Evolutionary conservation across 179 eudicot genomes (phyloP), one percentile per base, ranked within the genome.

Genomic region (Spergularia azorica): DNA sequence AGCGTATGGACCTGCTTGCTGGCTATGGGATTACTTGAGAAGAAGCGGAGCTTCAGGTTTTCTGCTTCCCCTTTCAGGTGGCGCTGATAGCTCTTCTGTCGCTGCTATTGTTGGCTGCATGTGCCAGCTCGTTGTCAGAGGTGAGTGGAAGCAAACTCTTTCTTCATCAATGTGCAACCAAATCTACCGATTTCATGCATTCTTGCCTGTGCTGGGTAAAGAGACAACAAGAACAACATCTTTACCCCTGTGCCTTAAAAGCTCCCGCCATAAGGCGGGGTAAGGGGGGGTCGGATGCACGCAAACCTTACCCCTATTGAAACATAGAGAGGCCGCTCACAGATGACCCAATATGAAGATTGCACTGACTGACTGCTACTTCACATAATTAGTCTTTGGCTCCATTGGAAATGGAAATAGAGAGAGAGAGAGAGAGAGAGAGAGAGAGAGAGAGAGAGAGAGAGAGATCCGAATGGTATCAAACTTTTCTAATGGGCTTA

Each of bases 31-130:
- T 80, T 95, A 95, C 79, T 81, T 95, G 81, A 86, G 97, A 86
- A 90, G 97, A 88, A 95, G 99, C 81, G 99, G 97, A 77, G 97
- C 99, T 76, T 95, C 97, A 76, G 99, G 99, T 57, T 95, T 95
- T 81, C 74, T 93, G 83, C 97, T 95, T 83, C 99, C 99, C 74
- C 96, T 95, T 63, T 95, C 97, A 63, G 96, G 99, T 82, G 99
- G 99, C 54, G 99, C 97, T 76, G 99, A 95, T 90, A 93, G 99
- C 86, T 93, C 99, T 21, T 89, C 98, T 56, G 97, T 93, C 72
- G 99, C 99, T 77, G 97, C 97, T 67, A 91, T 95, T 54, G 97
- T 91, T 79, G 99, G 99, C 78, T 91, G 91, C 88, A 95, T 95
- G 99, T 93, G 99, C 84, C 99, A 93, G 84, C 95, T 93, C 75